Conservation (phyloP, 805 yeast genomes). For the Saturnispora gosingensis region DNA sequence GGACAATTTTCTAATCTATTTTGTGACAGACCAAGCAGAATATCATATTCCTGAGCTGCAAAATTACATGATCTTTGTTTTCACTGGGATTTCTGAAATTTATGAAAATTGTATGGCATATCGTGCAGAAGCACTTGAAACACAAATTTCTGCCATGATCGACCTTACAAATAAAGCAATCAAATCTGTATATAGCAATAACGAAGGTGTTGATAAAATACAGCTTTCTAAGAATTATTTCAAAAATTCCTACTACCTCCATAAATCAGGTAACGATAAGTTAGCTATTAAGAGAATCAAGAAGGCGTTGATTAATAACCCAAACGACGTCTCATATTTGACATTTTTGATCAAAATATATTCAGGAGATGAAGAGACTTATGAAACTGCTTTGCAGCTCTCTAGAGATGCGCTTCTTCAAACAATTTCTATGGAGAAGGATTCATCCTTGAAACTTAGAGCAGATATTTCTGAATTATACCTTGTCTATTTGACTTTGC, state of each 20-base stretch:
- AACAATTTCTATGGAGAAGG: background rate
- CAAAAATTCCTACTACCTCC: conserved; percentile 41
- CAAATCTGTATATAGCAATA: conserved; percentile 6
- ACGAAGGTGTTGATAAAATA: conserved; percentile 3
- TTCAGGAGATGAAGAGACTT: conserved; percentile 48
- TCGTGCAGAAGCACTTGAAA: background rate
- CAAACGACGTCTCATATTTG: conserved; percentile 54
- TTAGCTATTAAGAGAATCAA: conserved; percentile 40
- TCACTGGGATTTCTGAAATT: conserved; percentile 20
- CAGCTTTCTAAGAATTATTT: conserved; percentile 24
- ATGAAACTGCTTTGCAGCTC: conserved; percentile 11
- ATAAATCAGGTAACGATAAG: conserved; percentile 34
- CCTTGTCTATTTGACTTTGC: conserved; percentile 63
- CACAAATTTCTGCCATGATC: conserved; percentile 1
- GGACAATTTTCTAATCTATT: conserved; percentile 6
- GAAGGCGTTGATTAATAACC: conserved; percentile 37
- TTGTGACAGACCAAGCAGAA: conserved; percentile 6
- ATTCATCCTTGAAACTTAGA: conserved; percentile 18
- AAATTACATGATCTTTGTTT: conserved; percentile 18
- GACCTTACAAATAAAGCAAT: conserved; percentile 9
- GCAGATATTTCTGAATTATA: conserved; percentile 58
- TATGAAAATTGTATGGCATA: conserved; percentile 13
- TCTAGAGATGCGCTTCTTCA: background rate
- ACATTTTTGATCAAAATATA: conserved; percentile 57
- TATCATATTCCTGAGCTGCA: conserved; percentile 17